Conservation (phyloP, 1,139 yeast species). For the Debaryomyces sp. region DNA sequence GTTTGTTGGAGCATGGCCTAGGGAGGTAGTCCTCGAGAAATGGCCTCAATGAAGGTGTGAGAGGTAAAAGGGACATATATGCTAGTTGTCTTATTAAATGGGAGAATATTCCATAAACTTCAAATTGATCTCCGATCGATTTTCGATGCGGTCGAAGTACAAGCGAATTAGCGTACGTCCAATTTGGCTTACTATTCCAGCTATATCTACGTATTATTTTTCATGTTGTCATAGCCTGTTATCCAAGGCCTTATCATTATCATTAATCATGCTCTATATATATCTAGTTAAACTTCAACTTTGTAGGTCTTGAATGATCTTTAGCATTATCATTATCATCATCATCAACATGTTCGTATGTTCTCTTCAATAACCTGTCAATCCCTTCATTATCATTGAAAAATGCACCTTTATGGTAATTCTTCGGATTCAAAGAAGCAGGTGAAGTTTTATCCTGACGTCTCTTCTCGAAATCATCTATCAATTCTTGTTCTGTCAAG, state of each 20-base stretch:
- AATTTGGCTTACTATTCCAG: neutral
- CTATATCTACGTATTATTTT: neutral
- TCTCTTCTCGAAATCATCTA: slow-evolving; percentile 10
- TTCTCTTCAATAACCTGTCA: slow-evolving; percentile 18
- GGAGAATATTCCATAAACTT: neutral
- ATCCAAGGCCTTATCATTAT: neutral
- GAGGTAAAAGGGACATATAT: slow-evolving; percentile 36
- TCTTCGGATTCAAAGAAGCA: neutral
- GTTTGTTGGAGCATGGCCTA: slow-evolving; percentile 21
- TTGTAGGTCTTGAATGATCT: slow-evolving; percentile 27
- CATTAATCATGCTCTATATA: slow-evolving; percentile 4
- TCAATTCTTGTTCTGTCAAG: slow-evolving; percentile 17
- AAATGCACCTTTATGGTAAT: slow-evolving; percentile 13
- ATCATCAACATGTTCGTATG: slow-evolving; percentile 15
- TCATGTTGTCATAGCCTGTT: neutral
- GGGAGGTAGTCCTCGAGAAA: slow-evolving; percentile 42
- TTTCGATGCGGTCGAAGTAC: neutral
- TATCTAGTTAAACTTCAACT: slow-evolving; percentile 14
- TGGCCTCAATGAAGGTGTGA: slow-evolving; percentile 30
- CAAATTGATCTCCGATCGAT: neutral
- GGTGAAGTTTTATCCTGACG: neutral
- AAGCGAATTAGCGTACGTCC: neutral
- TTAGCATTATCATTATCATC: slow-evolving; percentile 17
- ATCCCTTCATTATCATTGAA: slow-evolving; percentile 14
- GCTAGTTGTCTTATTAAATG: neutral